These are phyloP conservation scores for Cyathus striatus DNA, from an alignment of 768 basidiomycete genomes.

Conservation along the genomic window DNA sequence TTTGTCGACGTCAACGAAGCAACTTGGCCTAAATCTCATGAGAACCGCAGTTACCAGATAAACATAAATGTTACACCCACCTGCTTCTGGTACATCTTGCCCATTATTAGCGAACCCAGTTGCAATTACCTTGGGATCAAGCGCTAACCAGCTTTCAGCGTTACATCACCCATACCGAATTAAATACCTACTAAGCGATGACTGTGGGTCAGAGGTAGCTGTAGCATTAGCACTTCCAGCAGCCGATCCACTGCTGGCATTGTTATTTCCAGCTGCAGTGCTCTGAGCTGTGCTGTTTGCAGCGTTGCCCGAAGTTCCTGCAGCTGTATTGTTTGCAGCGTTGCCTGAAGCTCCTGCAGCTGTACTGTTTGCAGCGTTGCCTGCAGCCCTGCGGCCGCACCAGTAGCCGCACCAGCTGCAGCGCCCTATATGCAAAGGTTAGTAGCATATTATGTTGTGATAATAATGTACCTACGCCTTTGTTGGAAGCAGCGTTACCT, in stretches of 20 bases:
- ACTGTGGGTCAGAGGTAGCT: constrained; percentile 29
- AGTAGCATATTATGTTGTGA: no score
- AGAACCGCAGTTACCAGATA: not conserved
- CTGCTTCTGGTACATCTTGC: constrained; percentile 13
- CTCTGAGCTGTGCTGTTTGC: constrained; percentile 8
- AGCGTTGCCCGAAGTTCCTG: no score
- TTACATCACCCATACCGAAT: not conserved
- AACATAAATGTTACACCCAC: not conserved
- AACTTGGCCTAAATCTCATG: constrained; percentile 33
- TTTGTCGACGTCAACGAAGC: constrained; percentile 49
- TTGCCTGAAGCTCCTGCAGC: no score
- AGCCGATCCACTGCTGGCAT: constrained; percentile 14
- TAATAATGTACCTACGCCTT: no score
- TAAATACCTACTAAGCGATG: constrained; percentile 27
- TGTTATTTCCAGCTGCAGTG: constrained; percentile 33
- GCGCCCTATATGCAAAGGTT: constrained; percentile 27
- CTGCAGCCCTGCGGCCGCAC: constrained; percentile 41
- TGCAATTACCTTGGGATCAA: constrained; percentile 46
- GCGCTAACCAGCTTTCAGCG: constrained; percentile 12
- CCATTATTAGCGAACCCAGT: constrained; percentile 53
- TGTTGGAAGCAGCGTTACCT: constrained; percentile 1
- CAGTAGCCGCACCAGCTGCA: constrained; percentile 44
- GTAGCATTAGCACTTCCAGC: constrained; percentile 1
- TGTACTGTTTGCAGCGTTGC: constrained; percentile 19
- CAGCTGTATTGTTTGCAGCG: constrained; percentile 4